Base-by-base conservation (phyloP, 305 asterid genomes). In the Solanum hybrid region DNA sequence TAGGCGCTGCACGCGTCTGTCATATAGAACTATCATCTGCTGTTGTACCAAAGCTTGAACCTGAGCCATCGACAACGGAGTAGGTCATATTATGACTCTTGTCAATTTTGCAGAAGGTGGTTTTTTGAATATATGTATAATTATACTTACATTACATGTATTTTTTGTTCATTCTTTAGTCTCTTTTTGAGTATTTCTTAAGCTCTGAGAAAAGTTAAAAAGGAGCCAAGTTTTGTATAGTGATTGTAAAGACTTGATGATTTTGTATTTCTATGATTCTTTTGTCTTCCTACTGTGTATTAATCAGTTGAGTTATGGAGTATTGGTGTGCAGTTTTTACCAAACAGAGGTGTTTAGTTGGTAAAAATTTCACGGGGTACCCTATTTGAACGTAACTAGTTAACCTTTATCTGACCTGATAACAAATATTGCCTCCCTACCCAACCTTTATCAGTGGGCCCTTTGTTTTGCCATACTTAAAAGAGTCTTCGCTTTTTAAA, bases 1-100 rank as follows among this genome's bases (percentile, higher is more conserved):
- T 97, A 8, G 98, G 98, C 8, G 99, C 96, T 13, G 97, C 97
- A 74, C 95, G 98, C 77, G 89, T 95, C 82, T 96, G 96, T 82
- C 99, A 97, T 90, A 77, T 97, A 87, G 98, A 97, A 91, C 84
- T 97, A 26, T 93, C 98, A 26, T 94, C 98, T 16, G 99, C 99
- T 36, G 74, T 91, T 77, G 95, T 89, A 64, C 96, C 96, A 16
- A 87, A 84, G 37, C 92, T 93, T 88, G 98, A 96, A 5, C 84
- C 93, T 1, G 97, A 95, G 37, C 28, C 93, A 79, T 91, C 93
- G 12, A 31, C 40, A 31, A 61, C 11, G 2, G 91, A 93, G 78
- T 91, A 90, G 2, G 83, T 87, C 89, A 86, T 90, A 84, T 87
- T 88, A 69, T 87, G 92, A 91, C 77, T 61, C 1, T 88, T 46